Evolutionary conservation across 441 rosid genomes (phyloP).

Genomic region (Corymbia calophylla): DNA sequence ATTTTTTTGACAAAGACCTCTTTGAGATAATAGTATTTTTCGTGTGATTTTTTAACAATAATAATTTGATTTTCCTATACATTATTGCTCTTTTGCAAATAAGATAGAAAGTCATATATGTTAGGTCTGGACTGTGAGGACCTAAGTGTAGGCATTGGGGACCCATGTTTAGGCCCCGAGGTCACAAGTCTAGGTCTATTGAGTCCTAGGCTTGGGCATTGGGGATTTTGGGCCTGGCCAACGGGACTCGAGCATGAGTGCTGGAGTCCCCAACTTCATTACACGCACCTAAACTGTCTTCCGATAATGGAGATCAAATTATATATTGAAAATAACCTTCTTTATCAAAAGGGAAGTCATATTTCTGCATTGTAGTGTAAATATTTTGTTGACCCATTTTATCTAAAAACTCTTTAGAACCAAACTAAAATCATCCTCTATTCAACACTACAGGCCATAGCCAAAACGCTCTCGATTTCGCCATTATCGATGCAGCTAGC

Average conservation of each 20-base stretch:
- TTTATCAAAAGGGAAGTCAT: not conserved
- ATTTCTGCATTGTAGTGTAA: not conserved
- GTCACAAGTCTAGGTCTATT: not conserved
- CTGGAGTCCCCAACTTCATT: not conserved
- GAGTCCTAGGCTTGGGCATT: not conserved
- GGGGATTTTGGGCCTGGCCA: too few relatives aligned
- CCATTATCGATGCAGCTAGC: not conserved
- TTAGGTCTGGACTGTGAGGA: not conserved
- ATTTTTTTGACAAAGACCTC: too few relatives aligned
- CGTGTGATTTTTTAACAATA: too few relatives aligned
- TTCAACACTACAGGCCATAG: not conserved
- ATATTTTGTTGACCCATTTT: not conserved
- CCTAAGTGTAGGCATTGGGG: not conserved
- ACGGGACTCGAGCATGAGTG: not conserved
- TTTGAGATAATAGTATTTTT: too few relatives aligned
- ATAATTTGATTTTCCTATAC: too few relatives aligned
- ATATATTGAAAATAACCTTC: too few relatives aligned
- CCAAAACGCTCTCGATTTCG: not conserved
- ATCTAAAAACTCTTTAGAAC: too few relatives aligned
- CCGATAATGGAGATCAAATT: not conserved
- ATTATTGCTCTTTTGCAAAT: not conserved
- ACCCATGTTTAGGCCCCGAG: not conserved
- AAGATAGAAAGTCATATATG: not conserved
- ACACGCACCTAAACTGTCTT: not conserved
- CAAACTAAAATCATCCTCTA: not conserved